Evolutionary conservation across 2,329 filamentous ascomycete genomes (phyloP).

Genomic region (Ophiosphaerella herpotricha): DNA sequence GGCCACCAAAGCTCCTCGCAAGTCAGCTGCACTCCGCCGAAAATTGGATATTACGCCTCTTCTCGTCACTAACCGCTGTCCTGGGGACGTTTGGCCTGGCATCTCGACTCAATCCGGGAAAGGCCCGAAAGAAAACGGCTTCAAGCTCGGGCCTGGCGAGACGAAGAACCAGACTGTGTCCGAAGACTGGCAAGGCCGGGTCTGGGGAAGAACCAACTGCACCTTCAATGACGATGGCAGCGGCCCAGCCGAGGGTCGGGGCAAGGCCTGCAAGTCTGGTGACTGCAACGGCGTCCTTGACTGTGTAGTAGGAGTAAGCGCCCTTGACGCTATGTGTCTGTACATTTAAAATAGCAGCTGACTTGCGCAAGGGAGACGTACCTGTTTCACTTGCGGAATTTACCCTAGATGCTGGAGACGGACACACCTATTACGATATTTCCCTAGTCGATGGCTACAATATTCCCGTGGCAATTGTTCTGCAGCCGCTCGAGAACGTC

Average conservation of each 20-base stretch:
- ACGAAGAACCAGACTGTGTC: constrained; percentile 68
- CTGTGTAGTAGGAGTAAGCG: constrained; percentile 70
- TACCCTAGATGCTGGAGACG: constrained; percentile 69
- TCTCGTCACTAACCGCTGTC: constrained; percentile 72
- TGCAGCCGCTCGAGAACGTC: constrained; percentile 61
- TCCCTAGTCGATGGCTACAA: constrained; percentile 87
- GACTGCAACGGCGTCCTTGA: constrained; percentile 74
- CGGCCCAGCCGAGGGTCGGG: constrained; percentile 52
- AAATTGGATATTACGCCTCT: constrained; percentile 57
- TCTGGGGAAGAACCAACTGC: constrained; percentile 86
- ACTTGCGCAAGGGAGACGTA: constrained; percentile 62
- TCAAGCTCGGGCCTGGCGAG: constrained; percentile 65
- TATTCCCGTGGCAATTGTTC: constrained; percentile 66
- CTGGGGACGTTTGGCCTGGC: constrained; percentile 74
- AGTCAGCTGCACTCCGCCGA: constrained; percentile 23
- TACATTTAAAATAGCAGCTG: constrained; percentile 4
- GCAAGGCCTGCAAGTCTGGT: constrained; percentile 70
- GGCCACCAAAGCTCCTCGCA: constrained; percentile 34
- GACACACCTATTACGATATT: constrained; percentile 81
- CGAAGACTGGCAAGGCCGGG: constrained; percentile 76
- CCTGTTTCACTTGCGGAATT: constrained; percentile 83
- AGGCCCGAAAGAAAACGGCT: constrained; percentile 70
- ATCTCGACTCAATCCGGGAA: constrained; percentile 74
- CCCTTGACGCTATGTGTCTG: neutral
- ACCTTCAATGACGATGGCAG: constrained; percentile 70